Evolutionary conservation across 192 early-diverging fungal genomes (phyloP), one percentile per base, ranked within the genome.

Genomic region (Coemansia sp.): DNA sequence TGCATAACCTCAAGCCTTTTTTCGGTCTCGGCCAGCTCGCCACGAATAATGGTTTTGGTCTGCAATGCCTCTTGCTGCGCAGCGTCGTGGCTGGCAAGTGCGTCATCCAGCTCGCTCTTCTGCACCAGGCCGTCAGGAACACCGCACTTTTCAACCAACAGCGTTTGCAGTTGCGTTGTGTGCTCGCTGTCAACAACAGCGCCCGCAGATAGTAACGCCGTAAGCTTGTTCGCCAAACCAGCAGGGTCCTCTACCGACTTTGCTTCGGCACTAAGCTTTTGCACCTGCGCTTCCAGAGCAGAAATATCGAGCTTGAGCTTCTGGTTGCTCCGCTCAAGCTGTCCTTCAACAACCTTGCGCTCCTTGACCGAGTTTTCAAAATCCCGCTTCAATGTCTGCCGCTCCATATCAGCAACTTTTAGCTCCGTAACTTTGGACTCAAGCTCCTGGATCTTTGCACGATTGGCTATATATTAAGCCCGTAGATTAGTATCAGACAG

Each of bases 301-400:
- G 48, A 47, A 3, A 79, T 58, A 20, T 79, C 71, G 2, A 79
- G 60, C 37, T 48, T 62, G 15, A 79, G 71, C 64, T 70, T 73
- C 44, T 70, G 67, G 67, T 64, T 67, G 38, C 31, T 66, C 20
- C 70, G 64, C 50, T 81, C 73, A 12, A 81, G 34, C 59, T 81
- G 79, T 8, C 73, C 73, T 28, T 76, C 73, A 5, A 60, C 56
- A 1, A 71, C 79, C 58, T 67, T 67, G 57, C 73, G 73, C 55
- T 76, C 73, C 58, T 68, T 81, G 9, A 57, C 54, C 9, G 57
- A 18, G 9, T 48, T 60, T 4, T 75, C 68, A 3, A 81, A 20
- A 18, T 70, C 79, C 54, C 37, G 46, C 0, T 37, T 52, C 40
- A 58, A 18, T 36, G 34, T 25, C 34, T 25, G 60, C 7, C 60